Evolutionary conservation across 179 eudicot species (phyloP), one percentile per base, ranked within the genome.

Genomic region (Amaranthus tricolor): DNA sequence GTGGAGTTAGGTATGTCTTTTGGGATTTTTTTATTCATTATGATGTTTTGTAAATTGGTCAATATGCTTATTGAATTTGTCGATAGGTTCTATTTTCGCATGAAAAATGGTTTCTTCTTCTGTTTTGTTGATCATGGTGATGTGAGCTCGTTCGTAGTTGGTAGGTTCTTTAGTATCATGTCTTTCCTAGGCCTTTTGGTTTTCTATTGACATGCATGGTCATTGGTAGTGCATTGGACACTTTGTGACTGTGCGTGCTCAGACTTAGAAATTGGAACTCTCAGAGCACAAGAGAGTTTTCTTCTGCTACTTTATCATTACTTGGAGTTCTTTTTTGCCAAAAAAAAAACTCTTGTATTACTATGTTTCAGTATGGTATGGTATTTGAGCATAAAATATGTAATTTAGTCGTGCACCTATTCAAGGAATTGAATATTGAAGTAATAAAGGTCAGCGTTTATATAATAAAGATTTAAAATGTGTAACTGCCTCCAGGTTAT

Each of bases 1-100:
- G 97, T 45, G 98, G 98, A 45, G 96, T 92, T 71, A 94, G 98
- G 98, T 94, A 83, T 68, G 81, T 47, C 47, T 60, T 9, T 49
- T 40, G 5, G 62, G 59, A 55, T 45, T 40, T 75, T 16, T 47
- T 31, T 59, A 9, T 45, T 24, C 4, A 57, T 7, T 52, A 16
- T 77, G 47, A 62, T 47, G 66, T 11, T 77, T 21, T 66, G 58
- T 71, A 12, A 44, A 68, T 64, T 60, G 9, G 6, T 19, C 9
- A 52, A 10, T 43, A 49, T 70, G 3, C 17, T 44, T 10, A 44
- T 5, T 55, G n/a, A 40, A 13, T 24, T 24, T 24, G 31, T 24
- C 31, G 31, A 24, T 24, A 24, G 31, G 31, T 24, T 24, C 31
- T 24, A 1, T 24, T 24, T 1, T 24, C 31, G 31, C 31, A 24